Evolutionary conservation across 768 basidiomycete species (phyloP).

Genomic region (Bullera alba): DNA sequence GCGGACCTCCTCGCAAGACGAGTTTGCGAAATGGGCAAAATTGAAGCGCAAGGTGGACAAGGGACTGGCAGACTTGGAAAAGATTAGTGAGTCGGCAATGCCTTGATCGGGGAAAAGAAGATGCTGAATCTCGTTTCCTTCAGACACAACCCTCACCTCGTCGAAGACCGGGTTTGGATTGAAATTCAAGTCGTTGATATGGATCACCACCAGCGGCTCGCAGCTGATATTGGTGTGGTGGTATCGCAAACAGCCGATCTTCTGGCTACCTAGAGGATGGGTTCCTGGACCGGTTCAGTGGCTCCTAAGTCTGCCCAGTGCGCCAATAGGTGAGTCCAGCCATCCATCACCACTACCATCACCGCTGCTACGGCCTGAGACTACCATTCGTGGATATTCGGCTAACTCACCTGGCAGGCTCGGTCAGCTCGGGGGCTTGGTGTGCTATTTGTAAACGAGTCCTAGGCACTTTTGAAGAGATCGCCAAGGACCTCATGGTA

Average conservation of each 20-base stretch:
- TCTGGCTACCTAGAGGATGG: slow-evolving; percentile 87
- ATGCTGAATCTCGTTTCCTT: slow-evolving; percentile 1
- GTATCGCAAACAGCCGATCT: slow-evolving; percentile 83
- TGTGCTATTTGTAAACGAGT: slow-evolving; percentile 87
- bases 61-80: slow-evolving; percentile 80
- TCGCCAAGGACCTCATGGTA: slow-evolving; percentile 58
- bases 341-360: slow-evolving; percentile 1
- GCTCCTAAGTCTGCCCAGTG: slow-evolving; percentile 85
- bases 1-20: slow-evolving; percentile 88
- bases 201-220: slow-evolving; percentile 77
- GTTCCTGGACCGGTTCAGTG: slow-evolving; percentile 72
- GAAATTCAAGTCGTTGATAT: slow-evolving; percentile 66
- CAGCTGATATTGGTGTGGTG: slow-evolving; percentile 83
- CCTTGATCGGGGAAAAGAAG: background rate
- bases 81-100: slow-evolving; percentile 58
- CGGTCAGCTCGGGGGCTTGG: slow-evolving; percentile 90
- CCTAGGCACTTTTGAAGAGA: slow-evolving; percentile 66
- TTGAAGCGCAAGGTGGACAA: slow-evolving; percentile 84
- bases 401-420: slow-evolving; percentile 54
- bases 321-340: slow-evolving; percentile 64
- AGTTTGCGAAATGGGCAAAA: slow-evolving; percentile 98
- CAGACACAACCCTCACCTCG: slow-evolving; percentile 63
- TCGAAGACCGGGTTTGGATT: slow-evolving; percentile 59
- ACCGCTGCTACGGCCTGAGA: background rate
- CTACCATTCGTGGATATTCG: background rate